Base-by-base conservation (phyloP, 129 eudicot species). In the Calendula officinalis region DNA sequence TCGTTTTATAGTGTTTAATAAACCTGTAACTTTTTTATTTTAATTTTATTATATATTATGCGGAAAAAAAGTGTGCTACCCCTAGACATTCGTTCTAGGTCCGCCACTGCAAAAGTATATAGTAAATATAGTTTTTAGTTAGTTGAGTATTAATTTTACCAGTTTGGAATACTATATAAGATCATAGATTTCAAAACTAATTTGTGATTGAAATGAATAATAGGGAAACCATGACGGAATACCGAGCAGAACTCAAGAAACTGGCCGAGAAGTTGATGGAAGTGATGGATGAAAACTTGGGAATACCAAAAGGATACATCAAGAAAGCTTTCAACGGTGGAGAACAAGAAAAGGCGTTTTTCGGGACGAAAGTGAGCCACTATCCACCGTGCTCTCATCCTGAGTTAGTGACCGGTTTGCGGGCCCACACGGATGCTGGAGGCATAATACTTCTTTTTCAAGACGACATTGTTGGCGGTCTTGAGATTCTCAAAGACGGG, bases 401-500 rank as follows among this genome's bases (percentile, higher is more conserved):
- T 0, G 85, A 88, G 13, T 64, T 66, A 74, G 84, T 82, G 10
- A 72, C 22, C 7, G 92, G 86, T 11, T 84, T 88, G 22, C 75
- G 96, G 5, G 94, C 92, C 8, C 96, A 88, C 89, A 88, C 94
- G 0, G 96, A 88, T 40, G 96, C 94, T 3, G 96, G 96, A 10
- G 96, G 96, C 8, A 59, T 88, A 12, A 77, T 88, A 68, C 66
- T 88, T 16, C 89, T 88, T 7, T 84, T 82, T 73, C 96, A 88
- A 46, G 96, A 88, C 41, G 96, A 88, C 8, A 42, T 60, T 64
- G 89, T 80, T 3, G 55, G 55, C 0, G 92, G 94, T 0, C 96
- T 88, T 7, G 81, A 88, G 60, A 77, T 88, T 60, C 85, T 88
- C 36, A 88, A 88, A 71, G 80, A 80, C 7, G 86, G 83, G 4